Evolutionary conservation across 2,329 filamentous ascomycete genomes (phyloP).

Genomic region (Whalleya microplaca): DNA sequence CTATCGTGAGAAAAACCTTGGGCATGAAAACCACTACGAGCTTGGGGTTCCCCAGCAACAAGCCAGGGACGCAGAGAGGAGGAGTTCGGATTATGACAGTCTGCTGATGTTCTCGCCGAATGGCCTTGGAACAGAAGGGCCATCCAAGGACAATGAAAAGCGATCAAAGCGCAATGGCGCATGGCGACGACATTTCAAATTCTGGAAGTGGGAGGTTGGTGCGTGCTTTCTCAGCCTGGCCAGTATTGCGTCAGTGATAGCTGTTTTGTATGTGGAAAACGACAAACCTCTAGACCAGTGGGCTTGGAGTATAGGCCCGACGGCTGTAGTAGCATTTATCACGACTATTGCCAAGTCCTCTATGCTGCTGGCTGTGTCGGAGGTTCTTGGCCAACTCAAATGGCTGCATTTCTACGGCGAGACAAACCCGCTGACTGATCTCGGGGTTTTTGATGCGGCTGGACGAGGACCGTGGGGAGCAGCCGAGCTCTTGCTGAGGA

Average conservation of each 20-base stretch:
- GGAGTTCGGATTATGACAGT: background rate
- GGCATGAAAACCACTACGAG: no score
- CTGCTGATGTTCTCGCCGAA: background rate
- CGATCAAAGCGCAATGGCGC: background rate
- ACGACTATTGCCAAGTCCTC: slow-evolving; percentile 16
- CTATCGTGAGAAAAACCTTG: no score
- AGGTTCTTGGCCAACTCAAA: slow-evolving; percentile 17
- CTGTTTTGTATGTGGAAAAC: slow-evolving; percentile 11
- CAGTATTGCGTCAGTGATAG: slow-evolving; percentile 3
- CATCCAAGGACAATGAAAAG: background rate
- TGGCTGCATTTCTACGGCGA: slow-evolving; percentile 12
- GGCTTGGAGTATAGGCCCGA: slow-evolving; percentile 14
- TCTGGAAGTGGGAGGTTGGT: slow-evolving; percentile 6
- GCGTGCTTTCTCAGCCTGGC: slow-evolving; percentile 1
- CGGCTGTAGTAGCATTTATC: slow-evolving; percentile 19
- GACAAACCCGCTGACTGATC: slow-evolving; percentile 3
- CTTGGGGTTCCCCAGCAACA: no score
- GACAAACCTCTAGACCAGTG: slow-evolving; percentile 13
- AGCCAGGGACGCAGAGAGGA: no score
- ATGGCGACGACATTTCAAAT: background rate
- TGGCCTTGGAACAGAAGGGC: background rate
- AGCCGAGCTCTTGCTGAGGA: slow-evolving; percentile 3
- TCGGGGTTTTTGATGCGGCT: slow-evolving; percentile 11
- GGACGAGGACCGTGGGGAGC: slow-evolving; percentile 13
- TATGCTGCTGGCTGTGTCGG: slow-evolving; percentile 10